Conservation (phyloP, 768 basidiomycete species). For the Chalciporus pseudorubinellus region DNA sequence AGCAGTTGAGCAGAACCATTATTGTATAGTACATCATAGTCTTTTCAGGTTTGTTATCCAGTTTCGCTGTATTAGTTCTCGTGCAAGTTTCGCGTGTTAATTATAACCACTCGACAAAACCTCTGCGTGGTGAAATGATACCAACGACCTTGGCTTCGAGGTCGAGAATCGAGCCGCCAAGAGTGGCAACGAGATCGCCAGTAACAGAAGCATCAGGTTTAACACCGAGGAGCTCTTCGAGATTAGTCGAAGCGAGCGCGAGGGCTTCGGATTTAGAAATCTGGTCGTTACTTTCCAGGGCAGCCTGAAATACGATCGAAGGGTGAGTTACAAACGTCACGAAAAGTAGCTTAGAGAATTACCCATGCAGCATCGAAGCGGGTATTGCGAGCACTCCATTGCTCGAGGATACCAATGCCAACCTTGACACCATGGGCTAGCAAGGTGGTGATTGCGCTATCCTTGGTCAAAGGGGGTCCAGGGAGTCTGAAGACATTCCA, state of each 20-base stretch:
- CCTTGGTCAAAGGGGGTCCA: conserved; percentile 33
- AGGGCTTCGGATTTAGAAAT: conserved; percentile 49
- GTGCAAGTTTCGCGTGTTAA: conserved; percentile 8
- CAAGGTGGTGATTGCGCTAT: conserved; percentile 59
- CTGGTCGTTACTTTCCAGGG: conserved; percentile 36
- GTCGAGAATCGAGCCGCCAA: conserved; percentile 53
- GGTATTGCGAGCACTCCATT: conserved; percentile 72
- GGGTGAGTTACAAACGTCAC: neutral
- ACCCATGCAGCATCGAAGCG: conserved; percentile 86
- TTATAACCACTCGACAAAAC: conserved; percentile 50
- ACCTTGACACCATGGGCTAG: conserved; percentile 69
- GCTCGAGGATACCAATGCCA: conserved; percentile 61
- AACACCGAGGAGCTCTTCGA: conserved; percentile 45
- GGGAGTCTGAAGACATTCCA: conserved; percentile 23
- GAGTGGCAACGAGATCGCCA: conserved; percentile 56
- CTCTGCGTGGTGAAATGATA: conserved; percentile 48
- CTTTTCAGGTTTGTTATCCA: neutral
- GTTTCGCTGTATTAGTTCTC: conserved; percentile 1
- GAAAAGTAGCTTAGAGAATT: conserved; percentile 26
- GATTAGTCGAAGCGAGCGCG: conserved; percentile 50
- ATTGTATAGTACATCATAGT: conserved; percentile 6
- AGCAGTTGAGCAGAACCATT: conserved; percentile 20
- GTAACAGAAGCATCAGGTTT: conserved; percentile 12
- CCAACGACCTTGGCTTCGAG: conserved; percentile 48
- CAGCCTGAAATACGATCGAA: conserved; percentile 29